These are phyloP conservation scores for Scedosporium boydii DNA, from an alignment of 2,329 filamentous ascomycete species.

Conservation along the genomic window DNA sequence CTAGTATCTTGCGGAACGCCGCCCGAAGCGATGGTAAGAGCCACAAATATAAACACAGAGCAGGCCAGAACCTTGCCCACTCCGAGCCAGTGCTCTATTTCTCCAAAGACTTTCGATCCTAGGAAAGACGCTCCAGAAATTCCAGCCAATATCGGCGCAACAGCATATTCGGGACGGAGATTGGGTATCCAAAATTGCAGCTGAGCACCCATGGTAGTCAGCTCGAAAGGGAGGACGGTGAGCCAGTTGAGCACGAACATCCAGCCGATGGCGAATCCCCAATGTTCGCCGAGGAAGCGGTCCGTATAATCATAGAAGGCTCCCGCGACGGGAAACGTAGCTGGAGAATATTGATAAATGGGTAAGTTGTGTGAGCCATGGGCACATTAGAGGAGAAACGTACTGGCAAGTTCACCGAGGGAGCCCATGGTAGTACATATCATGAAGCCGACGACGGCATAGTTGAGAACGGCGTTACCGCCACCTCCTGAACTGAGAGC, in stretches of 20 bases:
- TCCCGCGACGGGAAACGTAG: constrained; percentile 22
- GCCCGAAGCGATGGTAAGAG: constrained; percentile 40
- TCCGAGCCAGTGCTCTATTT: constrained; percentile 42
- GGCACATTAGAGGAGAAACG: not conserved
- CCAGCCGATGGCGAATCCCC: constrained; percentile 31
- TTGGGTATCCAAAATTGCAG: constrained; percentile 18
- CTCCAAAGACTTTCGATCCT: constrained; percentile 34
- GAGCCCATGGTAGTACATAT: constrained; percentile 21
- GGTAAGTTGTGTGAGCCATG: too few species aligned
- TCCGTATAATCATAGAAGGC: constrained; percentile 29
- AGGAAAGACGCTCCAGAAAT: constrained; percentile 33
- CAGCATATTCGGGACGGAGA: constrained; percentile 17
- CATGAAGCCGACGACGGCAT: constrained; percentile 20
- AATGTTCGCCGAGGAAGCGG: constrained; percentile 25
- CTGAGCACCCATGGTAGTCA: constrained; percentile 23
- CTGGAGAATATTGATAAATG: not conserved
- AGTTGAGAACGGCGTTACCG: constrained; percentile 20
- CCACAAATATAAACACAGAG: constrained; percentile 47
- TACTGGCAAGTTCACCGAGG: constrained; percentile 19
- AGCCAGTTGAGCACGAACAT: constrained; percentile 27
- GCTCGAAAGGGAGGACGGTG: constrained; percentile 26
- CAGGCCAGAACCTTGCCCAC: constrained; percentile 41
- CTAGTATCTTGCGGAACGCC: constrained; percentile 32
- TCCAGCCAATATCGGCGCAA: constrained; percentile 28
- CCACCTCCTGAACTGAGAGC: constrained; percentile 22